These are phyloP conservation scores for Teratosphaeria epicoccoides DNA, from an alignment of 2,329 filamentous ascomycete genomes.

Conservation along the genomic window DNA sequence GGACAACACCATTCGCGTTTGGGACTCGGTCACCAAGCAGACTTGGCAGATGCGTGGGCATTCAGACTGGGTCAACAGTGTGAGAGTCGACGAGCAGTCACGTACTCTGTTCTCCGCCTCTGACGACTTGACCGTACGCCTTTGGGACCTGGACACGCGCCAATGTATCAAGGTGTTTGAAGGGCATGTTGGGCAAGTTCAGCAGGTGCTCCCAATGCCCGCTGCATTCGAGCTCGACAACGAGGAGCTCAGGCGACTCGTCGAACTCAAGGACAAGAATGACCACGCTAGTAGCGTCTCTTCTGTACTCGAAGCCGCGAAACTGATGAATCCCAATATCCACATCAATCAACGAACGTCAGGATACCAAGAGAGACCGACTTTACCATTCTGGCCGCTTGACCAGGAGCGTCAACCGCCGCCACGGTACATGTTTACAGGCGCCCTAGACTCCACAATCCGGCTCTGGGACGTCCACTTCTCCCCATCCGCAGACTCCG, in stretches of 20 bases:
- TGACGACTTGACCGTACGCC: constrained; percentile 79
- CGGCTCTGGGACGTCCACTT: constrained; percentile 73
- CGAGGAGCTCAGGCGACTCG: constrained; percentile 24
- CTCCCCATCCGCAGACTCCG: background rate
- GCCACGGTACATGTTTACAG: constrained; percentile 85
- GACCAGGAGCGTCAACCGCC: constrained; percentile 59
- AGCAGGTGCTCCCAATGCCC: constrained; percentile 77
- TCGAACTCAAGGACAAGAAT: constrained; percentile 43
- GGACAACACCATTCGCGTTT: constrained; percentile 82
- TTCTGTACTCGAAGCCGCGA: constrained; percentile 12
- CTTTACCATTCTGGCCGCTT: constrained; percentile 45
- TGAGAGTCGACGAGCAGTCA: constrained; percentile 61
- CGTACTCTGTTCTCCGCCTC: constrained; percentile 86
- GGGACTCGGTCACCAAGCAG: constrained; percentile 78
- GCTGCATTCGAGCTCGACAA: constrained; percentile 84
- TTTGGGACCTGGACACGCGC: constrained; percentile 86
- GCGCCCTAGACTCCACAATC: constrained; percentile 81
- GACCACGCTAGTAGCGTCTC: constrained; percentile 26
- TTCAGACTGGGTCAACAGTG: constrained; percentile 92
- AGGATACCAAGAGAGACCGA: constrained; percentile 3
- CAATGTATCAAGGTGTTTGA: constrained; percentile 67
- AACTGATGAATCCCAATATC: constrained; percentile 1
- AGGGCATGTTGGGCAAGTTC: constrained; percentile 89
- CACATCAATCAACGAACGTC: constrained; percentile 7
- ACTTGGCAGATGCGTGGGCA: constrained; percentile 75